A percentile compares a stretch with the other conserved stretches of the same genome.
Evolutionary conservation across 192 early-diverging fungal species (phyloP).

Genomic region (Oehlia diaphana): DNA sequence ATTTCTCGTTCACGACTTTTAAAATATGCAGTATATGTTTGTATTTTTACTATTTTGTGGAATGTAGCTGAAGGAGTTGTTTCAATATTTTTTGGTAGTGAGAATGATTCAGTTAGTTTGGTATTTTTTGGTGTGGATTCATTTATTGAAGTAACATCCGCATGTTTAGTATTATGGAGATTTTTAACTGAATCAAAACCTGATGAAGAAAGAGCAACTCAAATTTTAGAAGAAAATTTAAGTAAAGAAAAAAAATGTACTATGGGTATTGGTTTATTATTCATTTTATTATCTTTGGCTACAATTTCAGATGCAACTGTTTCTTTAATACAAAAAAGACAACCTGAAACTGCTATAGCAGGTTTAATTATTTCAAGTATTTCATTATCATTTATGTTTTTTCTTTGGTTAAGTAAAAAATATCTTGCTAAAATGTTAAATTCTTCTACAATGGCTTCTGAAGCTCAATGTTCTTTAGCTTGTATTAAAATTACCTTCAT

Average conservation of each 20-base stretch:
- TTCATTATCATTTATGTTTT: constrained; percentile 17
- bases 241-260: constrained; percentile 14
- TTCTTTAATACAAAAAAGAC: neutral
- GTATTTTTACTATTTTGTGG: constrained; percentile 23
- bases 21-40: neutral
- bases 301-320: constrained; percentile 9
- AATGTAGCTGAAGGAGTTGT: constrained; percentile 17
- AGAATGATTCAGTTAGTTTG: neutral
- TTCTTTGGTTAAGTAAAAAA: constrained; percentile 5
- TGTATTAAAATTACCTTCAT: constrained; percentile 19
- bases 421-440: constrained; percentile 9
- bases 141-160: constrained; percentile 10
- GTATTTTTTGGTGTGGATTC: constrained; percentile 8
- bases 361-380: constrained; percentile 19
- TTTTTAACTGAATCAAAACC: constrained; percentile 16
- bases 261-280: constrained; percentile 13
- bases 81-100: constrained; percentile 5
- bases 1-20: constrained; percentile 17
- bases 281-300: constrained; percentile 2
- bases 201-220: neutral
- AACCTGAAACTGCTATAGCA: neutral
- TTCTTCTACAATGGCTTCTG: constrained; percentile 17
- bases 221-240: neutral
- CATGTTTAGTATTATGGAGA: constrained; percentile 19
- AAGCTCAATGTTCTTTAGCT: constrained; percentile 21